Evolutionary conservation across 176 grass and related monocot genomes (phyloP).

Genomic region (Oryza rufipogon): DNA sequence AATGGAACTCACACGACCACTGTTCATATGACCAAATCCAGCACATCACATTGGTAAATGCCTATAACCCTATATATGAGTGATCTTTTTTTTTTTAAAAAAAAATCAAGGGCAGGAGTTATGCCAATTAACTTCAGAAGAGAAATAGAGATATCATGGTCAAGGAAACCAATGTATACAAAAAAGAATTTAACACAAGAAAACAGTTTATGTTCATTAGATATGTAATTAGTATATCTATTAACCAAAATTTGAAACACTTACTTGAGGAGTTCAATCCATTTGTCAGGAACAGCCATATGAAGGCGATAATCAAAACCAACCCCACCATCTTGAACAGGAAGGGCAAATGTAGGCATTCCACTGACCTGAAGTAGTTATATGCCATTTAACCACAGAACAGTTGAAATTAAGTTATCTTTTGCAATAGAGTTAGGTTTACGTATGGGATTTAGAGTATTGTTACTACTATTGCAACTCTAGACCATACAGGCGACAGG

Average conservation of each 20-base stretch:
- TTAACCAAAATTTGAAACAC: conserved; percentile 31
- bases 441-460: not conserved
- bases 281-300: conserved; percentile 92
- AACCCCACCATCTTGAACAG: conserved; percentile 77
- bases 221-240: conserved; percentile 1
- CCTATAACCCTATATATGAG: too few relatives aligned
- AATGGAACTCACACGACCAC: too few relatives aligned
- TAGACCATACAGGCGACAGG: not conserved
- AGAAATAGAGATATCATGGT: not conserved
- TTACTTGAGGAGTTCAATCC: conserved; percentile 94
- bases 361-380: conserved; percentile 77
- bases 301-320: conserved; percentile 92
- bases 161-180: not conserved
- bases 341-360: conserved; percentile 85
- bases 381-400: conserved; percentile 18
- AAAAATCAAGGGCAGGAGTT: not conserved
- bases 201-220: not conserved
- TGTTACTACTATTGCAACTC: conserved; percentile 5
- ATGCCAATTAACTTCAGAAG: not conserved
- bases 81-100: too few relatives aligned
- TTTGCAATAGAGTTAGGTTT: not conserved
- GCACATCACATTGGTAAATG: too few relatives aligned
- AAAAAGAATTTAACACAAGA: conserved; percentile 16
- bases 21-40: too few relatives aligned
- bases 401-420: conserved; percentile 6